Percentiles rank a stretch among this genome's conserved stretches.
Conservation (phyloP, 495 filamentous ascomycete genomes). For the Acidiella bohemica region DNA sequence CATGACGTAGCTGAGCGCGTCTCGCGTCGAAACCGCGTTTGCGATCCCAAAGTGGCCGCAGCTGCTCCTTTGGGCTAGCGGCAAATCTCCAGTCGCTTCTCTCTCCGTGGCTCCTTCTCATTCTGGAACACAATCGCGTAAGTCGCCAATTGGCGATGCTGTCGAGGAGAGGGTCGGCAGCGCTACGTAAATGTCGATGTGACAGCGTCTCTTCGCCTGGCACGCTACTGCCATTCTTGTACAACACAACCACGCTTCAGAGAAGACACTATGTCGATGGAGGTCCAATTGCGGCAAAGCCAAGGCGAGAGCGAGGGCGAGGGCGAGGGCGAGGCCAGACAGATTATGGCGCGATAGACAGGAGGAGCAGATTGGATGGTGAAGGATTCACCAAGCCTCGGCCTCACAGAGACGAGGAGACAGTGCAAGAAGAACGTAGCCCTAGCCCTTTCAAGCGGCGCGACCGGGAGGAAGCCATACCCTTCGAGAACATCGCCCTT, state of each 20-base stretch:
- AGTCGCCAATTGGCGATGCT: neutral
- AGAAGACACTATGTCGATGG: neutral
- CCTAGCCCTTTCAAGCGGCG: neutral
- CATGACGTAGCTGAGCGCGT: no score
- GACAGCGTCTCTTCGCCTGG: neutral
- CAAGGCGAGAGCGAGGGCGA: no score
- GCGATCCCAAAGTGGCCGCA: no score
- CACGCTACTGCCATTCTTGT: constrained; percentile 10
- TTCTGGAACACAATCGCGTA: neutral
- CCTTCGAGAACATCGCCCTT: constrained; percentile 3
- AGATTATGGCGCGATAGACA: no score
- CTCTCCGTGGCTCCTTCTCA: neutral
- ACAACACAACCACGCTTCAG: constrained; percentile 14
- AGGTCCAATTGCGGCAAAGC: neutral
- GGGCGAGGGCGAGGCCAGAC: no score
- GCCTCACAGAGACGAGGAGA: neutral
- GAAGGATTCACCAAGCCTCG: no score
- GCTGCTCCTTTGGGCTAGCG: neutral
- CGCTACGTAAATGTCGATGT: neutral
- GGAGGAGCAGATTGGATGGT: no score
- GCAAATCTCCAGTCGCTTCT: neutral
- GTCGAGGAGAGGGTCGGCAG: neutral
- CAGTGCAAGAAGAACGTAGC: neutral
- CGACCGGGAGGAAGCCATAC: constrained; percentile 3
- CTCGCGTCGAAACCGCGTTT: no score